Conservation (phyloP, 495 filamentous ascomycete genomes). For the Lentithecium fluviatile region DNA sequence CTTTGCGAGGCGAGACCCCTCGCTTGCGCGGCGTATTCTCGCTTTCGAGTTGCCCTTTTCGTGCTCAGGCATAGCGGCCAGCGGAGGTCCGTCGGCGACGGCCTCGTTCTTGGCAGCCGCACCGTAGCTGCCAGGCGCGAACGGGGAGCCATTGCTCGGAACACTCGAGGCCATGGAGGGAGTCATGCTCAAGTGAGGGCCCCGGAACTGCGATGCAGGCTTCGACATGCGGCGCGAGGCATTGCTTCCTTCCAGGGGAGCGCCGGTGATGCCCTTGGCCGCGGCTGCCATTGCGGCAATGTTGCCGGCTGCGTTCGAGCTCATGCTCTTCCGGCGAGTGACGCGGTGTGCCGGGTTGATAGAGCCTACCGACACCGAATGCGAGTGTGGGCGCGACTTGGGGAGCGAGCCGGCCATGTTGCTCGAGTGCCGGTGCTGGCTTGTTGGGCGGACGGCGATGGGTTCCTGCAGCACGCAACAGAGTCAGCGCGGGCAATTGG, state of each 20-base stretch:
- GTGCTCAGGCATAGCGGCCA: conserved; percentile 40
- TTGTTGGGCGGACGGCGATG: conserved; percentile 40
- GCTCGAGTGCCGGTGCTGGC: conserved; percentile 46
- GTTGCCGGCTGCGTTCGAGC: conserved; percentile 71
- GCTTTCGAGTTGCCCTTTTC: conserved; percentile 55
- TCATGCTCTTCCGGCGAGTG: conserved; percentile 89
- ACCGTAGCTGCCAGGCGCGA: conserved; percentile 32
- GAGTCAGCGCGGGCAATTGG: conserved; percentile 21
- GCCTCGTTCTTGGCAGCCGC: conserved; percentile 35
- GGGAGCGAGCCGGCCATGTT: conserved; percentile 41
- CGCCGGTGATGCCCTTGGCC: conserved; percentile 49
- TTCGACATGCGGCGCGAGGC: conserved; percentile 42
- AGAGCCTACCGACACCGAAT: conserved; percentile 76
- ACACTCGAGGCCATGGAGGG: conserved; percentile 43
- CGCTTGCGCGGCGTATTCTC: conserved; percentile 78
- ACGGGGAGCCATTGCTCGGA: conserved; percentile 38
- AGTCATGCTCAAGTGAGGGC: conserved; percentile 28
- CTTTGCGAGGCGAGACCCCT: conserved; percentile 76
- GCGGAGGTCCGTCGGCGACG: conserved; percentile 50
- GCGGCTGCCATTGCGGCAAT: conserved; percentile 74
- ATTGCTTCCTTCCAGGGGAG: conserved; percentile 50
- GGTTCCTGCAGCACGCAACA: conserved; percentile 21
- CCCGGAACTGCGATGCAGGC: conserved; percentile 34
- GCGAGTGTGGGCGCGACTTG: conserved; percentile 72
- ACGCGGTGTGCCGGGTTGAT: conserved; percentile 81